These are phyloP conservation scores for Aureobasidium sp. DNA, from an alignment of 2,329 filamentous ascomycete species.

Conservation along the genomic window DNA sequence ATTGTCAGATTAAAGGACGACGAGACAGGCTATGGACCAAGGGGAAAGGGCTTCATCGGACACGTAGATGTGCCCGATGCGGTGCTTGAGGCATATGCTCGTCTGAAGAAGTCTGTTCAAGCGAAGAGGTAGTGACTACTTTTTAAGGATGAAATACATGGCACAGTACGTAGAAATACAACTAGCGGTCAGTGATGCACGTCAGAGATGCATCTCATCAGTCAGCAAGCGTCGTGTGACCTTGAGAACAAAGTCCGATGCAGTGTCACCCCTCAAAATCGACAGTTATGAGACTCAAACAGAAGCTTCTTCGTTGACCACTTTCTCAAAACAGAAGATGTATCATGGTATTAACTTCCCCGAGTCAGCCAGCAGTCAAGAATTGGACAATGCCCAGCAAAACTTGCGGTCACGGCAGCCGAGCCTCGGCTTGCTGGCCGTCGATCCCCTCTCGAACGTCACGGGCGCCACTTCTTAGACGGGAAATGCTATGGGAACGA, in stretches of 20 bases:
- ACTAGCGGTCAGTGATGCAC: background rate
- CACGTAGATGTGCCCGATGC: constrained; percentile 37
- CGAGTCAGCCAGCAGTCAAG: background rate
- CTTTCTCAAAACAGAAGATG: background rate
- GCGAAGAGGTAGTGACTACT: background rate
- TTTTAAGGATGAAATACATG: background rate
- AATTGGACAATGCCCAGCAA: background rate
- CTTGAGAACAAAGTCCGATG: background rate
- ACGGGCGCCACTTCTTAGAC: background rate
- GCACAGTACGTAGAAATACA: background rate
- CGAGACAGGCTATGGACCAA: constrained; percentile 37
- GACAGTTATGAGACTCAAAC: background rate
- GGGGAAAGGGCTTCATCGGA: constrained; percentile 37
- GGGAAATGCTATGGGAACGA: background rate
- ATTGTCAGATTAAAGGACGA: constrained; percentile 39
- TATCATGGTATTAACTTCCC: background rate
- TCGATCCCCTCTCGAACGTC: background rate
- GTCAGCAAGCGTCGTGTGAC: no score
- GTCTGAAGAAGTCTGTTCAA: constrained; percentile 17
- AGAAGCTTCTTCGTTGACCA: no score
- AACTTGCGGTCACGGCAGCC: background rate
- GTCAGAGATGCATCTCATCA: background rate
- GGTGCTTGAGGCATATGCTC: constrained; percentile 29
- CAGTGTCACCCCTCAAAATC: background rate
- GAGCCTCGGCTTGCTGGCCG: background rate